A percentile compares a stretch with the other conserved stretches of the same genome.
phyloP scores from a whole-genome alignment of 352 stramenopile genomes.

The Globisporangium okanoganense region DNA sequence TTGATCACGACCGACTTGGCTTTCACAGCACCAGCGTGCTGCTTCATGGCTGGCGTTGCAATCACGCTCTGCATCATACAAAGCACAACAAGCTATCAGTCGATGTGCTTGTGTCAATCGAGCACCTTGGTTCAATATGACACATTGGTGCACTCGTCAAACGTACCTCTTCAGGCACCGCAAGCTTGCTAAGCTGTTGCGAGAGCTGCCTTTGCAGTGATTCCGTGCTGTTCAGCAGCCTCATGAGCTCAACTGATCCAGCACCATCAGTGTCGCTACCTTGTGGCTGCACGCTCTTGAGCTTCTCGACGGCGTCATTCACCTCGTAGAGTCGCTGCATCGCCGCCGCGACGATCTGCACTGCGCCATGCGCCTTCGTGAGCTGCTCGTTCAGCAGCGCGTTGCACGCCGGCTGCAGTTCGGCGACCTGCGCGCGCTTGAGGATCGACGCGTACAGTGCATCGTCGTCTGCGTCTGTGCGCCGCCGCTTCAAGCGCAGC shows the following conservation, averaged over 20 bases:
- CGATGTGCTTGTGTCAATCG: background rate
- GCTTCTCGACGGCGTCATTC: background rate
- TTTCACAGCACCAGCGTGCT: background rate
- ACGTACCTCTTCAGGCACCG: background rate
- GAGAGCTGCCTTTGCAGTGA: background rate
- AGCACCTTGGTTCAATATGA: background rate
- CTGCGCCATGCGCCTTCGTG: background rate
- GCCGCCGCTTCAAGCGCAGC: background rate
- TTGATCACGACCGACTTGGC: background rate
- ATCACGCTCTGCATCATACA: background rate
- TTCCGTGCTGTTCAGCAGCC: background rate
- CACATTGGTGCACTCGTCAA: background rate
- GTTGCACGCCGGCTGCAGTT: background rate
- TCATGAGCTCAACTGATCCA: background rate
- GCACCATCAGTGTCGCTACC: background rate
- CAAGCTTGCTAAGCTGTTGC: background rate
- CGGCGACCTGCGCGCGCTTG: background rate
- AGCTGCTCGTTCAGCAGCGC: background rate
- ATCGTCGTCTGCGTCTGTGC: background rate
- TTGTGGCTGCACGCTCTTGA: background rate
- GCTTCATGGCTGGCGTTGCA: background rate
- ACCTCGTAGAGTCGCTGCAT: background rate
- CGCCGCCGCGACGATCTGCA: background rate
- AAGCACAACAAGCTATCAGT: background rate
- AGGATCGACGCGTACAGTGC: conserved; percentile 2